Conservation (phyloP, 441 rosid genomes). For the Manihot esculenta region DNA sequence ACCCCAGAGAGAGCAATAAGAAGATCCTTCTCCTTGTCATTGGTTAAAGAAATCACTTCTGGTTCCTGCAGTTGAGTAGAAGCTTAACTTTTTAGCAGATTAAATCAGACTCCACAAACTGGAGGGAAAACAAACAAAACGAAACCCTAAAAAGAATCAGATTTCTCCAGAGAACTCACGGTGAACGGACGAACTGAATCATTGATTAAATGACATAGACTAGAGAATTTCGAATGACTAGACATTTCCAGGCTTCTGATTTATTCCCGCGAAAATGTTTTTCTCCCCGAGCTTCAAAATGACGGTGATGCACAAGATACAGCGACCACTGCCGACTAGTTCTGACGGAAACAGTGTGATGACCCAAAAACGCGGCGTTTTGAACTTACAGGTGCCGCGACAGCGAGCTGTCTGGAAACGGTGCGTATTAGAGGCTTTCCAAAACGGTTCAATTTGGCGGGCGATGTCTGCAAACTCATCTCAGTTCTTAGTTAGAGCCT, state of each 20-base stretch:
- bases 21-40: constrained; percentile 47
- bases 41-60: constrained; percentile 27
- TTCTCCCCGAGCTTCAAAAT: neutral
- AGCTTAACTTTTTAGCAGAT: neutral
- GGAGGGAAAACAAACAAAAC: neutral
- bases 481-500: constrained; percentile 29
- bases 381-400: neutral
- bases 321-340: neutral
- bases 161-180: constrained; percentile 25
- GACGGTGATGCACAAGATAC: too few relatives aligned
- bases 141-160: constrained; percentile 1
- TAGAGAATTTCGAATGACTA: constrained; percentile 23
- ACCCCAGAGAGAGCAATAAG: constrained; percentile 60
- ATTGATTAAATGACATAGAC: constrained; percentile 49
- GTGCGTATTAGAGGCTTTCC: constrained; percentile 7
- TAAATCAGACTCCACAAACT: neutral
- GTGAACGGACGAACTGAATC: constrained; percentile 36
- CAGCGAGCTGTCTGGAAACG: neutral
- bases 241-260: constrained; percentile 31
- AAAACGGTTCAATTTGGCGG: constrained; percentile 16
- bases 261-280: neutral
- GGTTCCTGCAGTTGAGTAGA: constrained; percentile 29
- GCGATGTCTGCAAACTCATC: neutral
- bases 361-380: neutral
- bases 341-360: neutral